These are phyloP conservation scores for Thraustochytrium sp. DNA, from an alignment of 352 stramenopile genomes.

Conservation along the genomic window DNA sequence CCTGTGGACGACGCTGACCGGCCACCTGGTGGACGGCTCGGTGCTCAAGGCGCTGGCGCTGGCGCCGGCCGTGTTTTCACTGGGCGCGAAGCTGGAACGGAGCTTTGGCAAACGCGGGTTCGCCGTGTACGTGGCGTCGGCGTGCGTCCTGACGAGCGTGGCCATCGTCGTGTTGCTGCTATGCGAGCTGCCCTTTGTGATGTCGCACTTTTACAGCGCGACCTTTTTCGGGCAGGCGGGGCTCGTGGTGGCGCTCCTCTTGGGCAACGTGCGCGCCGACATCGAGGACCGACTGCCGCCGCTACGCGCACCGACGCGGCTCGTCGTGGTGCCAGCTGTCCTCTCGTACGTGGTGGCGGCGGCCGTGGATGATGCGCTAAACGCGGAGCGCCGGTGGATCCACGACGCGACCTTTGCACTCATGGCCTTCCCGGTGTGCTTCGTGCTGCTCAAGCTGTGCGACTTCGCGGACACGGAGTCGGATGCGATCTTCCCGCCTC, in stretches of 20 bases:
- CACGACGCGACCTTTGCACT: neutral
- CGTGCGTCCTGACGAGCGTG: neutral
- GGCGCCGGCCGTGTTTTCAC: neutral
- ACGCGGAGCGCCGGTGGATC: neutral
- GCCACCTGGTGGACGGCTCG: neutral
- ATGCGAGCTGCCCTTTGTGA: neutral
- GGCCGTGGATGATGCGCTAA: neutral
- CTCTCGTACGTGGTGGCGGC: neutral
- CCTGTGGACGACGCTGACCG: conserved; percentile 10
- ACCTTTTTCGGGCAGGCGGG: conserved; percentile 16
- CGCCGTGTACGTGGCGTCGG: neutral
- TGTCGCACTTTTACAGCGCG: conserved; percentile 21
- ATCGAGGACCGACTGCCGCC: neutral
- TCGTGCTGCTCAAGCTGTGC: neutral
- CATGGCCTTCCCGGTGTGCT: conserved; percentile 5
- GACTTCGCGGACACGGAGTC: neutral
- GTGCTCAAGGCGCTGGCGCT: conserved; percentile 8
- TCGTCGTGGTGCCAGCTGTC: neutral
- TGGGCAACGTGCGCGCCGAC: conserved; percentile 4
- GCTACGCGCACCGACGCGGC: neutral
- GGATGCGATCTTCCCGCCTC: neutral
- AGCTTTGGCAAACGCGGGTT: neutral
- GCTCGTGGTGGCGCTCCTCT: neutral
- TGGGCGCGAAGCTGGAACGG: neutral
- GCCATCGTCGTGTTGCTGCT: neutral